phyloP scores from a whole-genome alignment of 768 basidiomycete species.

The Calocera cornea region DNA sequence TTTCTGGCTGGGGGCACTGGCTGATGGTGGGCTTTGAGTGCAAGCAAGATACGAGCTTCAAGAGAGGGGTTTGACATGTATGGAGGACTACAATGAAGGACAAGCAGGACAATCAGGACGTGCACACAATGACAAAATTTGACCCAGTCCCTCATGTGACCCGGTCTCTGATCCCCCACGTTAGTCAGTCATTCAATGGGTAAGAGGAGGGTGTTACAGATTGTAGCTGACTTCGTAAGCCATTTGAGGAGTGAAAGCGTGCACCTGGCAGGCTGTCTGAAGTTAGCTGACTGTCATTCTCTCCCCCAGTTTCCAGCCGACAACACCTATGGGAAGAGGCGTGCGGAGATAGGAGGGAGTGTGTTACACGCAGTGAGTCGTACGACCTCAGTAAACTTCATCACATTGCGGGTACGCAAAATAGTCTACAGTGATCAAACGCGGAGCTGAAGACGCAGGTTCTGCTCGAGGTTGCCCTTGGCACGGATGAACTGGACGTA shows the following conservation, averaged over 20 bases:
- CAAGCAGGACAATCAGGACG: no score
- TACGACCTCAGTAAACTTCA: neutral
- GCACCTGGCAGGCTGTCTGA: neutral
- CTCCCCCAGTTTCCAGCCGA: constrained; percentile 4
- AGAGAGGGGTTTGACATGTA: no score
- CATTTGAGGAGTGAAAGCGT: neutral
- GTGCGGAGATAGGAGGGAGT: constrained; percentile 3
- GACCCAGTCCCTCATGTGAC: no score
- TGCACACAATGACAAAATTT: no score
- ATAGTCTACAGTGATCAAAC: constrained; percentile 30
- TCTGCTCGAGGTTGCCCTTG: constrained; percentile 71
- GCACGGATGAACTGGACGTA: constrained; percentile 89
- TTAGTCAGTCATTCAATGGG: no score
- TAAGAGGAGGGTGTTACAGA: no score
- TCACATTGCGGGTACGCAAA: neutral
- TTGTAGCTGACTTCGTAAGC: constrained; percentile 4
- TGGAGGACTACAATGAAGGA: no score
- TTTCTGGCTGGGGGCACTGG: no score
- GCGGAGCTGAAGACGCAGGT: constrained; percentile 70
- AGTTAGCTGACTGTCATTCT: neutral
- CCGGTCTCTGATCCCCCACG: no score
- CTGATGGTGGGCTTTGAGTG: no score
- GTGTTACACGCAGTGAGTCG: neutral
- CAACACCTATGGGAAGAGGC: neutral
- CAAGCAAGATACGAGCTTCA: no score